Percentiles rank a stretch among this genome's conserved stretches.
These are phyloP conservation scores for Penicillium paradoxum DNA, from an alignment of 495 filamentous ascomycete species.

Conservation along the genomic window DNA sequence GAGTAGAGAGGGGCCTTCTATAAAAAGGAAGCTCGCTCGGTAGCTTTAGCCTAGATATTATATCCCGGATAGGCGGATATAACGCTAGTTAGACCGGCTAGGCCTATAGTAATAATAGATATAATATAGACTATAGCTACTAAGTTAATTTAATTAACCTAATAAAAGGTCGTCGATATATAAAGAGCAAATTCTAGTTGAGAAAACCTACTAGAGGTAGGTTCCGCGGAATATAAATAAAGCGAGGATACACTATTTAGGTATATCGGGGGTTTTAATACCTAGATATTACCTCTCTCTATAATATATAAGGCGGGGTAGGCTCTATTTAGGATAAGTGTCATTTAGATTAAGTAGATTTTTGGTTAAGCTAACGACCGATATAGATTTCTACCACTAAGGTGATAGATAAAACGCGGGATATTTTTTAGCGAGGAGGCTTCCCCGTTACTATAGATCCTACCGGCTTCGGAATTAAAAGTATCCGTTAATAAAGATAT, in stretches of 20 bases:
- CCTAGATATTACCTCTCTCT: not conserved
- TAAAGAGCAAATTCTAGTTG: too few relatives aligned
- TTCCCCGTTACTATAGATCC: not conserved
- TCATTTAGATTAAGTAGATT: not conserved
- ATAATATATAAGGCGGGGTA: not conserved
- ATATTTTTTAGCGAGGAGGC: constrained; percentile 3
- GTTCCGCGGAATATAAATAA: not conserved
- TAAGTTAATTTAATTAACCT: not conserved
- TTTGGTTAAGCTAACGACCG: constrained; percentile 4
- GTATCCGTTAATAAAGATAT: not conserved
- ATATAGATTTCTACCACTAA: not conserved
- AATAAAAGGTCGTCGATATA: not conserved
- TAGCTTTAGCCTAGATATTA: constrained; percentile 40
- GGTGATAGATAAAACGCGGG: constrained; percentile 5
- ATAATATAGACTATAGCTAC: constrained; percentile 16
- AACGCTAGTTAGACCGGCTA: constrained; percentile 15
- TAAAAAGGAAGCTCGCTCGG: constrained; percentile 42
- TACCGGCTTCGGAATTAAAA: constrained; percentile 5
- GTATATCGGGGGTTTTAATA: not conserved
- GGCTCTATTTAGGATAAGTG: not conserved
- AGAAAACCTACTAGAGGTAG: too few relatives aligned
- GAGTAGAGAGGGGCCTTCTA: constrained; percentile 26
- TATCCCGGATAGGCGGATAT: constrained; percentile 46
- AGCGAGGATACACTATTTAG: too few relatives aligned
- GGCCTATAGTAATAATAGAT: constrained; percentile 13